A percentile compares a stretch with the other conserved stretches of the same genome.
Conservation (phyloP, 1,284 basidiomycete species). For the Microbotryomycetes sp. region DNA sequence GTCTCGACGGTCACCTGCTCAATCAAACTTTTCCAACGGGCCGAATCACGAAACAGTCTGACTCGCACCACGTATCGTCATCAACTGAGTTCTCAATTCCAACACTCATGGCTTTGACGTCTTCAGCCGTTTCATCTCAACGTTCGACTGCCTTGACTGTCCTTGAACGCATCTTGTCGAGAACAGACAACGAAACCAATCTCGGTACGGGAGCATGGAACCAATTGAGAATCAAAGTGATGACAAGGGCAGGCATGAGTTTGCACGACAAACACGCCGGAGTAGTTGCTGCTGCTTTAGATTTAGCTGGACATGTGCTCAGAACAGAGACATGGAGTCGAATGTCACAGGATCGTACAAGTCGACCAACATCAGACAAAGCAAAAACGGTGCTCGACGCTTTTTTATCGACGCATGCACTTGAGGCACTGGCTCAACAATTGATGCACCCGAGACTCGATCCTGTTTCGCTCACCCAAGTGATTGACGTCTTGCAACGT, state of each 20-base stretch:
- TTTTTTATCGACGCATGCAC: conserved; percentile 38
- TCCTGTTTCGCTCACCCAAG: conserved; percentile 51
- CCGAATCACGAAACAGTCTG: conserved; percentile 49
- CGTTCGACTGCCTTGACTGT: conserved; percentile 20
- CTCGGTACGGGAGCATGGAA: conserved; percentile 14
- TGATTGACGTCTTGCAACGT: conserved; percentile 55
- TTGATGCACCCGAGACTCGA: conserved; percentile 49
- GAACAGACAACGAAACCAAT: not conserved
- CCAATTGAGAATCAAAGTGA: not conserved
- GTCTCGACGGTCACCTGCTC: conserved; percentile 63
- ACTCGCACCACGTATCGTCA: conserved; percentile 15
- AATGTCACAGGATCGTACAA: not conserved
- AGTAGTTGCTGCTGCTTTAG: conserved; percentile 9
- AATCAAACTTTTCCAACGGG: too few relatives aligned
- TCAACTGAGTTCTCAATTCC: conserved; percentile 19
- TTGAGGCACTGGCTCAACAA: conserved; percentile 50
- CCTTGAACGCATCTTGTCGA: conserved; percentile 10
- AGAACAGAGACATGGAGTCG: not conserved
- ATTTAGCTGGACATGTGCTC: conserved; percentile 3
- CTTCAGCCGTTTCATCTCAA: conserved; percentile 28
- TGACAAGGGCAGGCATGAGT: conserved; percentile 1
- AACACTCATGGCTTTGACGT: conserved; percentile 17
- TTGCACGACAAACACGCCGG: conserved; percentile 20
- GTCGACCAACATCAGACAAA: conserved; percentile 4
- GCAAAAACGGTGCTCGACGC: conserved; percentile 6